phyloP scores from a whole-genome alignment of 1,284 basidiomycete species.

The Coriolopsis trogii region DNA sequence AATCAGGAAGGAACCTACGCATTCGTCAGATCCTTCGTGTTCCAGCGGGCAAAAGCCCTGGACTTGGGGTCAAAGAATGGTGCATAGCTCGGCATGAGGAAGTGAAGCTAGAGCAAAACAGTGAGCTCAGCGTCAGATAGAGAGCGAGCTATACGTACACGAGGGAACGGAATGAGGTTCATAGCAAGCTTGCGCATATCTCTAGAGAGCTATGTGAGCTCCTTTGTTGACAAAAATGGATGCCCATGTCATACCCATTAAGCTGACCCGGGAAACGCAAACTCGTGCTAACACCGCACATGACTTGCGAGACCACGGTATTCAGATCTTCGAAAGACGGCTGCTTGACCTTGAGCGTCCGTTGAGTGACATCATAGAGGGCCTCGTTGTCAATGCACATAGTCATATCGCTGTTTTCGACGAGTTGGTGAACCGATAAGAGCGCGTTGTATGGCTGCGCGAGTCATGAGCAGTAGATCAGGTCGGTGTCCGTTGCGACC shows the following conservation, averaged over 20 bases:
- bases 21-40: constrained; percentile 70
- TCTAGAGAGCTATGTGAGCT: constrained; percentile 41
- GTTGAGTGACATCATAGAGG: constrained; percentile 83
- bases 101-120: constrained; percentile 65
- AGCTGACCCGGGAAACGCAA: constrained; percentile 94
- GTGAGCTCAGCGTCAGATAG: too few relatives aligned
- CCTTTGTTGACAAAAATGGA: not conserved
- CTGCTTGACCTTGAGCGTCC: constrained; percentile 72
- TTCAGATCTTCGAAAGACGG: constrained; percentile 84
- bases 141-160: constrained; percentile 48
- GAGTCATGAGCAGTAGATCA: constrained; percentile 2
- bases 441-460: constrained; percentile 88
- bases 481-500: constrained; percentile 6
- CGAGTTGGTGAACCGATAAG: constrained; percentile 88
- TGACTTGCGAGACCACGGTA: constrained; percentile 78
- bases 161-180: constrained; percentile 94
- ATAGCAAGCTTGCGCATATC: constrained; percentile 93
- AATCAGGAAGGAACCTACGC: constrained; percentile 57
- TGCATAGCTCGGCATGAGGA: constrained; percentile 88
- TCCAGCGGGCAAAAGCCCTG: constrained; percentile 63
- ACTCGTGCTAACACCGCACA: constrained; percentile 90
- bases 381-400: constrained; percentile 96
- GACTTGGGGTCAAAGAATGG: constrained; percentile 73
- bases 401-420: constrained; percentile 90
- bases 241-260: constrained; percentile 62